phyloP scores from a whole-genome alignment of 2,329 filamentous ascomycete genomes.

The Colletotrichum truncatum region DNA sequence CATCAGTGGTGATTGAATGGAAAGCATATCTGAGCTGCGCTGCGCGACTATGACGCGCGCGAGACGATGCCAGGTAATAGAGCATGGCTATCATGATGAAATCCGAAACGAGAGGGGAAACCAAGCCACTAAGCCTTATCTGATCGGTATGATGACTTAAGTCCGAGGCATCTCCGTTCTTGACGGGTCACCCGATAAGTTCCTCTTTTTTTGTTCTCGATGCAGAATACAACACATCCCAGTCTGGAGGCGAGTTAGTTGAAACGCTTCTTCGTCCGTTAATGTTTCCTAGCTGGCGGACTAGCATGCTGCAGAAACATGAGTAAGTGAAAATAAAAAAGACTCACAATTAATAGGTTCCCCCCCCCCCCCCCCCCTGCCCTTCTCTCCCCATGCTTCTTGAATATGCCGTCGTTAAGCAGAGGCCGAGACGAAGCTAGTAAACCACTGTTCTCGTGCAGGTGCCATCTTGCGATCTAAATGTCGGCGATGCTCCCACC shows the following conservation, averaged over 20 bases:
- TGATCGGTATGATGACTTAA: neutral
- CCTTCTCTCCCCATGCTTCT: neutral
- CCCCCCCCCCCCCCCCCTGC: neutral
- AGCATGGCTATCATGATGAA: conserved; percentile 4
- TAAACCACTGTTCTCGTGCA: conserved; percentile 7
- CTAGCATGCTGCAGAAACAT: conserved; percentile 12
- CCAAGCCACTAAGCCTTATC: neutral
- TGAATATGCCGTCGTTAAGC: neutral
- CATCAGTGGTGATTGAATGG: neutral
- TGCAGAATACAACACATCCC: conserved; percentile 3
- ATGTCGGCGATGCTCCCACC: neutral
- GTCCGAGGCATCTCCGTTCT: neutral
- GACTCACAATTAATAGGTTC: neutral
- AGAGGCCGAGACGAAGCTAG: conserved; percentile 25
- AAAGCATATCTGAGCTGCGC: neutral
- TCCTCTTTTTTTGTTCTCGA: neutral
- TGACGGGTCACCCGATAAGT: neutral
- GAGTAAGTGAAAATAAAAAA: conserved; percentile 24
- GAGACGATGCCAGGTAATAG: neutral
- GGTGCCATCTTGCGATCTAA: conserved; percentile 26
- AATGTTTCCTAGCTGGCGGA: neutral
- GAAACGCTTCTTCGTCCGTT: conserved; percentile 16
- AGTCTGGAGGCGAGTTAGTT: neutral
- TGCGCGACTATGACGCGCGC: neutral
- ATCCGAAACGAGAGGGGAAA: conserved; percentile 20